Base-by-base conservation (phyloP, 768 basidiomycete species). In the Leucocoprinus birnbaumii region DNA sequence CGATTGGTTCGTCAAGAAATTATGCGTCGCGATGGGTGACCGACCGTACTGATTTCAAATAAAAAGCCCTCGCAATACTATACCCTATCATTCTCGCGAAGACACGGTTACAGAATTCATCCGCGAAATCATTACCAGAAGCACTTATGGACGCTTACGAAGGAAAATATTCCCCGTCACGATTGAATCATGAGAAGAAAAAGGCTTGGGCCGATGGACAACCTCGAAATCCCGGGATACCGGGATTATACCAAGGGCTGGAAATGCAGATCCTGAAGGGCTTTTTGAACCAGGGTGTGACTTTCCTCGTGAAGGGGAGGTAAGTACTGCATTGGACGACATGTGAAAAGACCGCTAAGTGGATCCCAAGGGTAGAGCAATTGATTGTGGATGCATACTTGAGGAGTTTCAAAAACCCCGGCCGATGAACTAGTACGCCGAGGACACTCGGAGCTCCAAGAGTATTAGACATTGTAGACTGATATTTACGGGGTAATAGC, bases 41-140 rank as follows among this genome's bases (percentile, higher is more conserved):
- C 5, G 31, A 31, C 31, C 31, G n/a, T n/a, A n/a, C 31, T 31
- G 31, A 31, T 31, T 31, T 31, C 11, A 31, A 31, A 31, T 50
- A 25, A 31, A 26, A 19, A 74, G 81, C 81, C 0, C 69, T 75
- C 6, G 62, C 71, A 0, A 52, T 82, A 1, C 66, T 83, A 7
- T 85, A 85, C 61, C 84, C 84, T 0, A 69, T 85, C 25, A 81
- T 85, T 18, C 73, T 85, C 16, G 79, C 82, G 16, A 86, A 85
- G 67, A 82, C 79, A 18, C 75, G 79, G 4, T 69, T 79, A 4
- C 81, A 79, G 55, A 70, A 66, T 14, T 65, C 71, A 25, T 78
- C 70, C 63, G 75, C 65, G 62, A 75, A 61, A 56, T 82, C 64
- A 21, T 60, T 70, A 41, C 42, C 48, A 18, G 63, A 68, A 46